phyloP scores from a whole-genome alignment of 129 eudicot genomes.

The Tanacetum coccineum region DNA sequence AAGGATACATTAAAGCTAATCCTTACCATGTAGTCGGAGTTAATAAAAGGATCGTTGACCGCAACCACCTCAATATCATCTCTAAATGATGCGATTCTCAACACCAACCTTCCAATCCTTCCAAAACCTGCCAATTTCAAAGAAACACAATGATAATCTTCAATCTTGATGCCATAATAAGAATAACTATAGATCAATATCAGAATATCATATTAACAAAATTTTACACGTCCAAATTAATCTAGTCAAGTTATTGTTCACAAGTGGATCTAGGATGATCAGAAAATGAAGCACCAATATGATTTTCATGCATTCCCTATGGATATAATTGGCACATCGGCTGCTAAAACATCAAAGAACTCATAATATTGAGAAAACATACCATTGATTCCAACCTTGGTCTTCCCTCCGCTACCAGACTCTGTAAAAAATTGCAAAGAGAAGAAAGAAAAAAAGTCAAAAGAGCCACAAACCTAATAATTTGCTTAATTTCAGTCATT shows the following conservation, averaged over 20 bases:
- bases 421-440: conserved; percentile 32
- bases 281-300: background rate
- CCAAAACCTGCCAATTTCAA: conserved; percentile 68
- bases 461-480: too few relatives aligned
- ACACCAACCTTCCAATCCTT: conserved; percentile 89
- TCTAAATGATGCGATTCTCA: conserved; percentile 83
- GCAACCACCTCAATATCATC: conserved; percentile 97
- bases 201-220: background rate
- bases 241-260: background rate
- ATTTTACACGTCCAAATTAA: background rate
- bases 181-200: background rate
- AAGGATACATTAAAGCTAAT: background rate
- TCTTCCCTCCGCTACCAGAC: conserved; percentile 55
- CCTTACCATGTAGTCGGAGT: conserved; percentile 83
- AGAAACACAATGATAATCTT: background rate
- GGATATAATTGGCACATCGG: background rate
- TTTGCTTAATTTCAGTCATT: too few relatives aligned
- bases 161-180: background rate
- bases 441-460: background rate
- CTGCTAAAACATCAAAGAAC: background rate
- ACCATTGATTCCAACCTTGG: conserved; percentile 92
- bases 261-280: background rate
- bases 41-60: conserved; percentile 94
- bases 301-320: background rate
- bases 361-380: conserved; percentile 12